These are phyloP conservation scores for Spergularia bocconei DNA, from an alignment of 148 eudicot genomes.

Conservation along the genomic window DNA sequence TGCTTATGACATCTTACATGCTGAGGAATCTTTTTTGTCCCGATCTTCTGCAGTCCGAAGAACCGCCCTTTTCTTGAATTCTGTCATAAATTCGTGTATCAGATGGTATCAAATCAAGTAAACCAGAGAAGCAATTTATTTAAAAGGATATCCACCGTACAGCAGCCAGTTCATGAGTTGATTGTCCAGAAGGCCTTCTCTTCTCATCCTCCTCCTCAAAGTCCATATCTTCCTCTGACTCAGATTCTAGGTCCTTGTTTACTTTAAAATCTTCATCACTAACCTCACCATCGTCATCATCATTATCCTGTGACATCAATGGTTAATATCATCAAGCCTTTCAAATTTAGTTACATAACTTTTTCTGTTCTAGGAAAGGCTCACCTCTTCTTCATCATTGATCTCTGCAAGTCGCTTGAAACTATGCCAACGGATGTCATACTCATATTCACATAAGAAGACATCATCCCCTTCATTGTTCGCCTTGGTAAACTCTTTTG, in stretches of 20 bases:
- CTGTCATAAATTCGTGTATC: conserved; percentile 33
- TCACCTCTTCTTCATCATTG: conserved; percentile 58
- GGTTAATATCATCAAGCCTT: conserved; percentile 16
- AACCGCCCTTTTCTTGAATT: conserved; percentile 75
- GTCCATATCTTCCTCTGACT: conserved; percentile 67
- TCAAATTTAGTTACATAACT: background rate
- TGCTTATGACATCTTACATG: conserved; percentile 87
- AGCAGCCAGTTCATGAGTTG: conserved; percentile 70
- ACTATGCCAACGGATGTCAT: conserved; percentile 81
- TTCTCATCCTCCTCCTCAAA: conserved; percentile 58
- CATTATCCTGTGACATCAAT: conserved; percentile 54
- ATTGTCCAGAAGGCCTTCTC: conserved; percentile 38
- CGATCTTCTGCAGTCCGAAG: conserved; percentile 86
- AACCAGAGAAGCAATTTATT: conserved; percentile 10
- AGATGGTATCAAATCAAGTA: conserved; percentile 14
- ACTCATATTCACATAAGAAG: conserved; percentile 91
- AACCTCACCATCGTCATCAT: conserved; percentile 54
- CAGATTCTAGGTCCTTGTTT: conserved; percentile 44
- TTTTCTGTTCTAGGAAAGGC: conserved; percentile 13
- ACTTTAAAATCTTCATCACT: conserved; percentile 75
- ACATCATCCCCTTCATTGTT: conserved; percentile 89
- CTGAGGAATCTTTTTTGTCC: conserved; percentile 77
- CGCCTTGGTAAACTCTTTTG: conserved; percentile 71
- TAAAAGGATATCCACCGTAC: conserved; percentile 39
- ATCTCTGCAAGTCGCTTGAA: conserved; percentile 91